These are phyloP conservation scores for Neurospora sp. DNA, from an alignment of 495 filamentous ascomycete species.

Conservation along the genomic window DNA sequence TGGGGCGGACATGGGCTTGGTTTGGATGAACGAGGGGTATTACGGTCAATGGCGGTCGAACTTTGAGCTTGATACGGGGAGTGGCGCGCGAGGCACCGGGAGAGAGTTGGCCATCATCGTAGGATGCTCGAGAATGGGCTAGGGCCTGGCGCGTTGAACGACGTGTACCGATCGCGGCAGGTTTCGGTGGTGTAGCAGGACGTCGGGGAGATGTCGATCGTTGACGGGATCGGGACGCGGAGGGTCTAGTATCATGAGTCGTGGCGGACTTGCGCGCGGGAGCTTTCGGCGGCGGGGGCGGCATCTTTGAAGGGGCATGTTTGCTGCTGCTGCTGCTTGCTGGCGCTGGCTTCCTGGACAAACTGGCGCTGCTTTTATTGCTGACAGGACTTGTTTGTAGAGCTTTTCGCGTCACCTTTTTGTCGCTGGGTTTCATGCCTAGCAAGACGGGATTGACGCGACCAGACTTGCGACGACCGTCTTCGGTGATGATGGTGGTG, in stretches of 20 bases:
- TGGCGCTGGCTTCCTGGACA: neutral
- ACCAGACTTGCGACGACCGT: conserved; percentile 79
- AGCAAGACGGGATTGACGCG: conserved; percentile 67
- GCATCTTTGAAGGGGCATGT: conserved; percentile 4
- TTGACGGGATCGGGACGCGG: conserved; percentile 17
- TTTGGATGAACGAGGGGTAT: conserved; percentile 46
- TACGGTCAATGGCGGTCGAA: conserved; percentile 24
- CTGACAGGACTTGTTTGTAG: conserved; percentile 13
- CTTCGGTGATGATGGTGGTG: conserved; percentile 60
- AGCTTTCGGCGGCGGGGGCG: conserved; percentile 7
- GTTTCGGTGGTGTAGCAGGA: conserved; percentile 24
- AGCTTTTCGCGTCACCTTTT: conserved; percentile 40
- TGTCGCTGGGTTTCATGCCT: conserved; percentile 57
- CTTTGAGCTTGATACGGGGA: conserved; percentile 33
- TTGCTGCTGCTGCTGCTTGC: conserved; percentile 6
- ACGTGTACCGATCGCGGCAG: conserved; percentile 24
- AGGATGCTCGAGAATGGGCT: conserved; percentile 7
- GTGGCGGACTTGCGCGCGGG: conserved; percentile 7
- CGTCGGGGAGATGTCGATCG: conserved; percentile 23
- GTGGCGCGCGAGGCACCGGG: conserved; percentile 18
- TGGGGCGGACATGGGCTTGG: conserved; percentile 35
- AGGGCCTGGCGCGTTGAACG: conserved; percentile 22
- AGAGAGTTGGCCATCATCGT: conserved; percentile 16
- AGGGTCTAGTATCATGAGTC: conserved; percentile 16
- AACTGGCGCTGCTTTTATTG: neutral